Percentiles rank a stretch among this genome's conserved stretches.
phyloP scores from a whole-genome alignment of 2,329 filamentous ascomycete genomes.

The Alternaria sp. region DNA sequence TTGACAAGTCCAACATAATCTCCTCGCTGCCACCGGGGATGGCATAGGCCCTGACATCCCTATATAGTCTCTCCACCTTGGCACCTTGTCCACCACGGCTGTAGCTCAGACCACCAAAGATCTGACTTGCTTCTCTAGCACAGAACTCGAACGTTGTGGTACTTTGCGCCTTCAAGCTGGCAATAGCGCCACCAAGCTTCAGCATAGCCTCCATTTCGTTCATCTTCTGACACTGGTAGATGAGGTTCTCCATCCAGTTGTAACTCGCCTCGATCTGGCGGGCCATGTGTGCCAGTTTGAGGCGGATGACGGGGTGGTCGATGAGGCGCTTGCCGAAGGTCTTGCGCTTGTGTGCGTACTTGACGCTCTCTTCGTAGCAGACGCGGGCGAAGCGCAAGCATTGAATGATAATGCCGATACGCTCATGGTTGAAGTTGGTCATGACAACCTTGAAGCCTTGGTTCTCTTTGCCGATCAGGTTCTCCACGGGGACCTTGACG shows the following conservation, averaged over 20 bases:
- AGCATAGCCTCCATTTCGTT: conserved; percentile 94
- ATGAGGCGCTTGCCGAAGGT: conserved; percentile 98
- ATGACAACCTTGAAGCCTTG: conserved; percentile 99
- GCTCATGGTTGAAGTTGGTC: conserved; percentile 99
- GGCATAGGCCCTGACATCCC: conserved; percentile 94
- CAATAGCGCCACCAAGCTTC: conserved; percentile 92
- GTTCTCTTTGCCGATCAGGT: conserved; percentile 97
- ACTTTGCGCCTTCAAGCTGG: conserved; percentile 89
- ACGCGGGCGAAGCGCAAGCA: conserved; percentile 94
- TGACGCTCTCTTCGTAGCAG: conserved; percentile 95
- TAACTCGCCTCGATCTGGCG: conserved; percentile 97
- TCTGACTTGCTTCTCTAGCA: conserved; percentile 93
- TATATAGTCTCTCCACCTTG: conserved; percentile 93
- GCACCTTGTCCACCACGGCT: conserved; percentile 91
- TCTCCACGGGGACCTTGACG: conserved; percentile 99
- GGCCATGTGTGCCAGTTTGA: conserved; percentile 98
- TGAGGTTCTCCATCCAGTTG: conserved; percentile 93
- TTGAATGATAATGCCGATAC: conserved; percentile 98
- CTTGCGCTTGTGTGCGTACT: conserved; percentile 95
- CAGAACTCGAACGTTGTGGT: conserved; percentile 98
- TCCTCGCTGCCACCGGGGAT: conserved; percentile 95
- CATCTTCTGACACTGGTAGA: conserved; percentile 95
- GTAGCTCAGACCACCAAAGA: conserved; percentile 94
- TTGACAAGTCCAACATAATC: conserved; percentile 98
- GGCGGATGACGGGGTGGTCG: conserved; percentile 94